Percentiles rank a stretch among this genome's conserved stretches.
These are phyloP conservation scores for Rehmannia glutinosa DNA, from an alignment of 257 asterid genomes.

Conservation along the genomic window DNA sequence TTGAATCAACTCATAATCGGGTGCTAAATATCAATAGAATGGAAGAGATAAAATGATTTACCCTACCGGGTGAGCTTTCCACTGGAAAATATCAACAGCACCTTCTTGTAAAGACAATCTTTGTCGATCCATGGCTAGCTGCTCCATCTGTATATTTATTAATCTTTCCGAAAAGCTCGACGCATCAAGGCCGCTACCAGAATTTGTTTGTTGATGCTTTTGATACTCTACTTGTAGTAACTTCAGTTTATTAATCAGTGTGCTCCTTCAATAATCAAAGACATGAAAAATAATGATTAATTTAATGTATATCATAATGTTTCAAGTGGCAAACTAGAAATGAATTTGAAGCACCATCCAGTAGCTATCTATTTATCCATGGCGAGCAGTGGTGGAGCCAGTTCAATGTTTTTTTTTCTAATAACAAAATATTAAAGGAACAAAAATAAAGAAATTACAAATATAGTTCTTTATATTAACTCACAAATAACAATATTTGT, in stretches of 20 bases:
- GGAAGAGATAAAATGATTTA: conserved; percentile 28
- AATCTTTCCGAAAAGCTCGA: conserved; percentile 33
- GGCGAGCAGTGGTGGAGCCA: too few relatives aligned
- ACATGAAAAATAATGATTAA: background rate
- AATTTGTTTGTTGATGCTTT: conserved; percentile 38
- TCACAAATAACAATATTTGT: too few relatives aligned
- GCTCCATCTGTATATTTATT: conserved; percentile 52
- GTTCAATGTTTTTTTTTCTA: too few relatives aligned
- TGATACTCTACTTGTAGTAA: conserved; percentile 52
- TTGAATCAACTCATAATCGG: background rate
- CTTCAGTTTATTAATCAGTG: conserved; percentile 63
- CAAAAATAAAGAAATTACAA: too few relatives aligned
- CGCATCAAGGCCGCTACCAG: conserved; percentile 28
- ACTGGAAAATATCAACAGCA: conserved; percentile 46
- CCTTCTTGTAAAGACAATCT: conserved; percentile 48
- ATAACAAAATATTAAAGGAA: too few relatives aligned
- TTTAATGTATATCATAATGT: background rate
- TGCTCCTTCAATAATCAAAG: conserved; percentile 42
- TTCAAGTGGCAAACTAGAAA: conserved; percentile 4
- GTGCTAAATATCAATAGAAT: background rate
- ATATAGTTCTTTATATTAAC: too few relatives aligned
- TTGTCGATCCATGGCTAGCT: conserved; percentile 65
- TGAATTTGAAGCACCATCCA: conserved; percentile 1
- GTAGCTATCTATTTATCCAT: too few relatives aligned
- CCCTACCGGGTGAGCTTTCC: conserved; percentile 90